Base-by-base conservation (phyloP, 495 filamentous ascomycete species). In the Aspergillus homomorphus region DNA sequence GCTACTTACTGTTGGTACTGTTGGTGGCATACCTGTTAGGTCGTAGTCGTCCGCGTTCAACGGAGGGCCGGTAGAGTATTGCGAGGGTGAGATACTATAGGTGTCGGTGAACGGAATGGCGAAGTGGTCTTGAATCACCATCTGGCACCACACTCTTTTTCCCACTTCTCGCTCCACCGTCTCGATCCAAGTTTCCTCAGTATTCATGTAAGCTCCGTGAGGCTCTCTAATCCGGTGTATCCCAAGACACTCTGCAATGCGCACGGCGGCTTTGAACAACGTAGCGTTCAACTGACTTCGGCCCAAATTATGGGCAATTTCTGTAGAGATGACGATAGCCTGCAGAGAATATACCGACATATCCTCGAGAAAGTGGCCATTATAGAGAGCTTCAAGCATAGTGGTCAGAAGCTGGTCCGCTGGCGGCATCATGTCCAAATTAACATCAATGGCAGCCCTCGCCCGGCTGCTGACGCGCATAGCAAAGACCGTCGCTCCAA, bases 121-220 rank as follows among this genome's bases (percentile, higher is more conserved):
- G 49, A 81, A 78, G 62, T 76, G 76, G 56, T 81, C 78, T 53
- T 80, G 78, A 18, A 73, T 77, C 28, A 68, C 62, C 53, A 81
- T 67, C 53, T 78, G 71, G 44, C 65, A 74, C 78, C 78, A 81
- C 0, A 78, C 61, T 5, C 78, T 62, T 33, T 71, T 62, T 7
- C 76, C 75, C 0, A 76, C 67, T 61, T 81, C 78, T 42, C 69
- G 62, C 26, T 71, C 64, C 7, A 71, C 65, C 0, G 61, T 61
- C 15, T 67, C 69, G 28, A 62, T 55, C 63, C 65, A 69, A 33
- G 58, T 54, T 15, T 73, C 70, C 49, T 62, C 54, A 18, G 49
- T 69, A 20, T 68, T 62, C 9, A 69, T 59, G 3, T 42, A 16
- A 28, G 59, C 45, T 20, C 50, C 38, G 0, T 58, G 50, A 9